Evolutionary conservation across 495 filamentous ascomycete species (phyloP), one percentile per base, ranked within the genome.

Genomic region (Lophiotrema nucula): DNA sequence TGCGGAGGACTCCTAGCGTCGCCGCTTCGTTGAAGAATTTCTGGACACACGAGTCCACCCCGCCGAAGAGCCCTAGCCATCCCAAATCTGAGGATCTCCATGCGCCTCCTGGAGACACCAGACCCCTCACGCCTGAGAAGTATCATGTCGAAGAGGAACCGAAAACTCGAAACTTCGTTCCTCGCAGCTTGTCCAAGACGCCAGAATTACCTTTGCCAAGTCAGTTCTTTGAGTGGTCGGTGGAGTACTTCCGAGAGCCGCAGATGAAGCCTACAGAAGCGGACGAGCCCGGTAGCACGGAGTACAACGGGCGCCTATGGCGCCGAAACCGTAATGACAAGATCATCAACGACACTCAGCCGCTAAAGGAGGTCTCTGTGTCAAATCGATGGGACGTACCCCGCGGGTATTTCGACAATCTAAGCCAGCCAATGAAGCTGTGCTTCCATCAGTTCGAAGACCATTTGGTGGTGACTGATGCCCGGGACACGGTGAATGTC

Each of bases 361-460:
- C 90, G 0, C 86, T 95, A 53, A 99, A 97, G 67, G 84, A 88
- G 23, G 81, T 88, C 60, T 92, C 93, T 0, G 84, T 89, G 10
- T 88, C 77, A 39, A 88, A 86, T 63, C 84, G 81, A 61, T 99
- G 93, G 93, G 88, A 90, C 67, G 82, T 81, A 48, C 83, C 83
- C 6, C 77, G 79, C 18, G 85, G 85, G 19, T 83, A 92, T 52
- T 87, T 97, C 67, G 88, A 90, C 56, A 97, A 95, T 58, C 83
- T 81, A 18, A 87, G 84, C 22, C 93, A 96, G 67, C 95, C 95
- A 0, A 80, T 83, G 59, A 92, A 89, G 73, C 86, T 99, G 85
- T 87, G 87, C 19, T 96, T 97, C 70, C 93, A 99, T 75, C 93
- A 99, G 67, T 99, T 95, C 65, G 93, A 99, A 72, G 86, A 95